Percentiles rank a stretch among this genome's conserved stretches.
phyloP scores from a whole-genome alignment of 148 eudicot species.

The Vaccinium darrowii region DNA sequence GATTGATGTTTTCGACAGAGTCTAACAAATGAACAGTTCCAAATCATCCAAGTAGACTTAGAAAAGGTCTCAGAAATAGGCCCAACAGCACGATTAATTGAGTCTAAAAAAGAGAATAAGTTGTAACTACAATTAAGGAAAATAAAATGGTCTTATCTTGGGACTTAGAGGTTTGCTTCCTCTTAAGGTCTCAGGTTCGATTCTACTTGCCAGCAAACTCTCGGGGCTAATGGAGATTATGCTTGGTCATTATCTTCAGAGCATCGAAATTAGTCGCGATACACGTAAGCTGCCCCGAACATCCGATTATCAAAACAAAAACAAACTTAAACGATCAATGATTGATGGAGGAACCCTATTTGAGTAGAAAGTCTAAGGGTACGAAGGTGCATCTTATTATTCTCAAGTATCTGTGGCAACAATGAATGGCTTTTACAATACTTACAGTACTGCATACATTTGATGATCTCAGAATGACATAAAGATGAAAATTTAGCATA shows the following conservation, averaged over 20 bases:
- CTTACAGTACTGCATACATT: neutral
- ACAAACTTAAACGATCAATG: neutral
- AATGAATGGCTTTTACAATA: neutral
- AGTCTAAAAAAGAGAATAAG: neutral
- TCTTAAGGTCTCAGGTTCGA: no score
- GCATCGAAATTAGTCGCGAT: no score
- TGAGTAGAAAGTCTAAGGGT: neutral
- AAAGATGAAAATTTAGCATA: neutral
- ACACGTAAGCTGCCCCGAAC: no score
- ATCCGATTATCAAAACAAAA: no score
- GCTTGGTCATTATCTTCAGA: no score
- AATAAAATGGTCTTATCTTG: no score
- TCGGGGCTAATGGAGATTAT: no score
- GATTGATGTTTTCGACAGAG: neutral
- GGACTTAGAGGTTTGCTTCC: no score
- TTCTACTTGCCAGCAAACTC: no score
- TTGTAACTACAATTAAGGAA: neutral
- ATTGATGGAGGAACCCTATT: neutral
- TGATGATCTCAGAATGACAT: conserved; percentile 1
- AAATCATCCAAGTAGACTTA: no score
- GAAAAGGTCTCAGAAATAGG: neutral
- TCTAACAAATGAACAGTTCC: neutral
- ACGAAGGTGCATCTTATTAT: neutral
- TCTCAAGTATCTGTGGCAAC: neutral
- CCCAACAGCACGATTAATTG: neutral